Evolutionary conservation across 176 grass and related monocot species (phyloP), one percentile per base, ranked within the genome.

Genomic region (Thinopyrum elongatum): DNA sequence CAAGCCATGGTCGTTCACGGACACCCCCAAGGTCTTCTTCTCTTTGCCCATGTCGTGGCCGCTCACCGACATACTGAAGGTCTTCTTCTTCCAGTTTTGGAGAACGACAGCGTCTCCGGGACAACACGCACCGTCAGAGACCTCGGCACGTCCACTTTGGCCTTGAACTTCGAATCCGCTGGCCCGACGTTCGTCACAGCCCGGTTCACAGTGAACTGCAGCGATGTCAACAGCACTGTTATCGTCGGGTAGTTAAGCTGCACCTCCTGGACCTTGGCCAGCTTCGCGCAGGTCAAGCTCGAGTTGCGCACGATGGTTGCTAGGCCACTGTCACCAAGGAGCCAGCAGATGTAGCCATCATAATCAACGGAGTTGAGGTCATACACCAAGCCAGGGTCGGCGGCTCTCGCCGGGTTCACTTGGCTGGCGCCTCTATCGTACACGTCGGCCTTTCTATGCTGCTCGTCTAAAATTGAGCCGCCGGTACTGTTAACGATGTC

Each of bases 241-340:
- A 74, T 74, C 70, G 70, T 74, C 23, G 70, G 23, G 39, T 74
- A 74, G 39, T 74, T 74, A 42, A 74, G 70, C 0, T 74, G 70
- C 70, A 74, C 23, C 6, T 46, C 70, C 13, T 74, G 6, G 5
- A 74, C 3, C 39, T 47, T 17, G 15, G 70, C 0, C 0, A 74
- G 13, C 39, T 8, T 74, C 39, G 3, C 4, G 39, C 70, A 74
- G 4, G 23, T 74, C 14, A 74, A 25, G 39, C 70, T 74, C 5
- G 70, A 46, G 39, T 74, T 47, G 39, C 0, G 70, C 13, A 28
- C 3, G 23, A 74, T 44, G 36, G 22, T 27, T 46, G n/a, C 70
- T 6, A 73, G 12, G 6, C n/a, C 70, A 0, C 42, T 7, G 6
- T 73, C n/a, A 1, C 70, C 70, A 11, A 73, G 13, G 70, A 44